Percentiles rank a stretch among this genome's conserved stretches.
phyloP scores from a whole-genome alignment of 2,329 filamentous ascomycete species.

The Dothideomycetes sp. region DNA sequence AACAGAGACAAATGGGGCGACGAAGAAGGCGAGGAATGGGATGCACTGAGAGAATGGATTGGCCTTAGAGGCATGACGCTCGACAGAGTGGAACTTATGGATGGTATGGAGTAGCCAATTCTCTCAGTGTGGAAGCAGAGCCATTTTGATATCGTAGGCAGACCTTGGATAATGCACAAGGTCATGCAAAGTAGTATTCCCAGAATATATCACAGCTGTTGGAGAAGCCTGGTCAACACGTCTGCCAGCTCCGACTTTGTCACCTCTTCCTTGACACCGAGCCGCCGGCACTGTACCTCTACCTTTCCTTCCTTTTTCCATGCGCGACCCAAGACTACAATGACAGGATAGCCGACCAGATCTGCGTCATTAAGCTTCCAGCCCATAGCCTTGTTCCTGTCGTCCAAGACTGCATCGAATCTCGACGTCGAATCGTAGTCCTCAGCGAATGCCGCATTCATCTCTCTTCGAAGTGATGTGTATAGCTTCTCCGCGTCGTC shows the following conservation, averaged over 20 bases:
- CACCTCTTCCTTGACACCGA: slow-evolving; percentile 53
- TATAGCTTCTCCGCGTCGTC: slow-evolving; percentile 7
- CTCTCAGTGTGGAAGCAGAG: neutral
- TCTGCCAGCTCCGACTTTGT: slow-evolving; percentile 10
- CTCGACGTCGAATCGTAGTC: too few relatives aligned
- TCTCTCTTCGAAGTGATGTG: neutral
- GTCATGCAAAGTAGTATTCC: neutral
- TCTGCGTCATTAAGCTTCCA: slow-evolving; percentile 93
- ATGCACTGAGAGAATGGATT: slow-evolving; percentile 71
- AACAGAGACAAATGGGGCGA: slow-evolving; percentile 71
- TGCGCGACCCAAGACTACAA: slow-evolving; percentile 64
- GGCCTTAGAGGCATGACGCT: slow-evolving; percentile 78
- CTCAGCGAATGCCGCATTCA: neutral
- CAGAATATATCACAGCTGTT: neutral
- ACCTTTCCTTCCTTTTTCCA: slow-evolving; percentile 51
- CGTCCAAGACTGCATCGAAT: slow-evolving; percentile 51
- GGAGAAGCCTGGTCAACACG: neutral
- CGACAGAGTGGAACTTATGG: slow-evolving; percentile 81
- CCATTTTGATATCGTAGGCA: too few relatives aligned
- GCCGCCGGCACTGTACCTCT: slow-evolving; percentile 68
- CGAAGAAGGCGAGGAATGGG: slow-evolving; percentile 86
- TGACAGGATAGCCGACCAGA: slow-evolving; percentile 73
- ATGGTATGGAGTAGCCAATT: slow-evolving; percentile 62
- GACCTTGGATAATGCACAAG: too few relatives aligned
- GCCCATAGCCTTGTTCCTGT: slow-evolving; percentile 51